A percentile compares a stretch with the other conserved stretches of the same genome.
Evolutionary conservation across 169 alveolate species (phyloP).

Genomic region (Plasmodium adleri): DNA sequence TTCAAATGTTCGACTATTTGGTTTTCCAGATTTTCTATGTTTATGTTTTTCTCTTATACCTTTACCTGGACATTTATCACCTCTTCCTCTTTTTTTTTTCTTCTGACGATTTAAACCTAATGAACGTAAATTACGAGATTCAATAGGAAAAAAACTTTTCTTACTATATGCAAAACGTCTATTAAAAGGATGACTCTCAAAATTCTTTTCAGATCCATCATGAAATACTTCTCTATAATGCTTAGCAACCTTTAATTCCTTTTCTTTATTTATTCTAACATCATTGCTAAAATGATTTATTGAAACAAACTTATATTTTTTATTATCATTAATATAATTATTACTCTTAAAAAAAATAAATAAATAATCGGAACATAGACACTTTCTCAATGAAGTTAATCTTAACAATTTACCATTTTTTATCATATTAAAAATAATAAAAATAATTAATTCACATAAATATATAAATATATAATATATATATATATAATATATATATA

Average conservation of each 20-base stretch:
- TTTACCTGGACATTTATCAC: constrained; percentile 87
- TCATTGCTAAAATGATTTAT: neutral
- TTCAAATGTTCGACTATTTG: constrained; percentile 87
- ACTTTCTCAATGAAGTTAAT: too few species aligned
- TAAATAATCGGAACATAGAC: too few species aligned
- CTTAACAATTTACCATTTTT: constrained; percentile 40
- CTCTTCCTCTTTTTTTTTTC: constrained; percentile 88
- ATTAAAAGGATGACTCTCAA: constrained; percentile 86
- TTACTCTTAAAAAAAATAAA: too few species aligned
- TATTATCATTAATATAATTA: too few species aligned
- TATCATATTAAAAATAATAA: constrained; percentile 45
- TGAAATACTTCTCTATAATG: constrained; percentile 67
- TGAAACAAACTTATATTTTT: too few species aligned
- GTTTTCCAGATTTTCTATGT: constrained; percentile 83
- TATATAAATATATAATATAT: too few species aligned
- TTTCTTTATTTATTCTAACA: neutral
- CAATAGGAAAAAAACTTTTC: constrained; percentile 88
- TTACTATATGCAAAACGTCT: constrained; percentile 87
- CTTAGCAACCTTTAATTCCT: constrained; percentile 44
- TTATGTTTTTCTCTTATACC: constrained; percentile 85
- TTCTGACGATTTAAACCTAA: constrained; percentile 81
- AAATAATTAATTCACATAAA: neutral
- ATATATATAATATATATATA: too few species aligned
- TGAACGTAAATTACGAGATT: constrained; percentile 85
- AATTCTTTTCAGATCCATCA: constrained; percentile 73